Evolutionary conservation across 2,329 filamentous ascomycete genomes (phyloP), one percentile per base, ranked within the genome.

Genomic region (Trichoderma cornu-damae): DNA sequence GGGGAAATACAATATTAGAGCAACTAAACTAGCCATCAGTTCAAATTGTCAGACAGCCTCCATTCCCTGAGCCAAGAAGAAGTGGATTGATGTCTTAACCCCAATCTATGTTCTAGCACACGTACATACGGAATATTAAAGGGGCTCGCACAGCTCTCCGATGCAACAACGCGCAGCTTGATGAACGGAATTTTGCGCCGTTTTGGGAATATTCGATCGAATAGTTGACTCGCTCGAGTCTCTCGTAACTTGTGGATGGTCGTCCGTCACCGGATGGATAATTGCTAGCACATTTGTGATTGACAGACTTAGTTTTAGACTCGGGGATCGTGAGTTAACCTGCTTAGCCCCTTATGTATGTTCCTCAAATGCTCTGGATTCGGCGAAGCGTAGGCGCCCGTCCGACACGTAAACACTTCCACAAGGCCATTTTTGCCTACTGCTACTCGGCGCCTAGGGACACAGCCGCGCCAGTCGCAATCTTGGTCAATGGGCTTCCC

Each of bases 401-500:
- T 59, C n/a, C 37, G 50, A 22, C 37, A 57, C 16, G 59, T 49
- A 7, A 61, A 61, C 16, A 59, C 57, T 12, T 46, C 37, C 16
- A 42, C 60, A 6, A n/a, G n/a, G n/a, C 44, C 50, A 4, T 48
- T 60, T 34, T 64, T 16, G 59, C 61, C 5, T 66, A 64, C 49
- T 62, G 62, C 20, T 62, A 63, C 32, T 57, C 60, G 16, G 63
- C 61, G 7, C 55, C 59, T 12, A 20, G 53, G 28, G 59, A 57
- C 32, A 18, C 28, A 24, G 8, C 30, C 30, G 61, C 57, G 16
- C 42, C 56, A 42, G 60, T 63, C 26, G 62, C 64, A 14, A 56
- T 69, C 9, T 62, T 69, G 1, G 51, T 62, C 9, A 65, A 69
- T 40, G 66, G n/a, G 67, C 2, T 68, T 64, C 34, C 67, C 66